phyloP scores from a whole-genome alignment of 169 alveolate species.

The Plasmodium knowlesi region DNA sequence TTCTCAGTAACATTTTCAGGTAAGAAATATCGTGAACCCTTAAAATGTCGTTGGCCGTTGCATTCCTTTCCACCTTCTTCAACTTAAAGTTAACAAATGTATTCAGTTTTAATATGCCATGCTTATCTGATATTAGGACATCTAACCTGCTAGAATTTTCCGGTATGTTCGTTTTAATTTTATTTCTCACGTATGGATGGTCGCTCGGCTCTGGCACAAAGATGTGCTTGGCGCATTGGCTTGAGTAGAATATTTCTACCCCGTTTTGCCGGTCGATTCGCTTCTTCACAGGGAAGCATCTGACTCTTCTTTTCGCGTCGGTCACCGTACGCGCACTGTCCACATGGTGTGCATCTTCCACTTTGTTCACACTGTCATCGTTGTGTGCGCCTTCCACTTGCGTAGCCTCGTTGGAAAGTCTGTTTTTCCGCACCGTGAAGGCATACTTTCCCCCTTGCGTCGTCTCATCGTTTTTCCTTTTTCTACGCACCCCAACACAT shows the following conservation, averaged over 20 bases:
- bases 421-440: not conserved
- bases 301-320: not conserved
- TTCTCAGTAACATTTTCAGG: constrained; percentile 84
- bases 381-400: not conserved
- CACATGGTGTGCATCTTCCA: not conserved
- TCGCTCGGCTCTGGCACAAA: constrained; percentile 93
- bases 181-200: constrained; percentile 86
- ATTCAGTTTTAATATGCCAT: constrained; percentile 88
- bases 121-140: constrained; percentile 87
- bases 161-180: constrained; percentile 87
- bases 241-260: constrained; percentile 61
- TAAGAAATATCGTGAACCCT: constrained; percentile 96
- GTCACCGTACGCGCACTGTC: not conserved
- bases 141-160: constrained; percentile 93
- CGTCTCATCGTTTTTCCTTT: not conserved
- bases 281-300: constrained; percentile 2
- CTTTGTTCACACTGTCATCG: too few species aligned
- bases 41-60: constrained; percentile 92
- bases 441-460: not conserved
- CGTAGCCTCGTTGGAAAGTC: not conserved
- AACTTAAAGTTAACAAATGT: constrained; percentile 85
- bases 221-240: constrained; percentile 87
- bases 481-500: not conserved
- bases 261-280: constrained; percentile 1
- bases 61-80: constrained; percentile 86